phyloP scores from a whole-genome alignment of 1,139 yeast species.

The Pichia inconspicua region DNA sequence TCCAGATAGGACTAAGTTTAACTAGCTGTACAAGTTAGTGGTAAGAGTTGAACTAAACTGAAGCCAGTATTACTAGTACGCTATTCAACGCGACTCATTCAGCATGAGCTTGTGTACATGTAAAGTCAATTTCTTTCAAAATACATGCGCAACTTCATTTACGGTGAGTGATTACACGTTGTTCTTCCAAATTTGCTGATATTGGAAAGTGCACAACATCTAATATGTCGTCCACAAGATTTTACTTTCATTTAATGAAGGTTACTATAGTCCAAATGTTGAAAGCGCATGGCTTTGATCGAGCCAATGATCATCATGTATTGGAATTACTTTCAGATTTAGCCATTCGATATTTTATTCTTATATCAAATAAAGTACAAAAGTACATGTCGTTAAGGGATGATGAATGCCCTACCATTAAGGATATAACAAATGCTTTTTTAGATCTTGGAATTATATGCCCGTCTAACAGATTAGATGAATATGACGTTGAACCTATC shows the following conservation, averaged over 20 bases:
- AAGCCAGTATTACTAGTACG: no score
- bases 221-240: constrained; percentile 22
- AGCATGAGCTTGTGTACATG: no score
- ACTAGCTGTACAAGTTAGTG: no score
- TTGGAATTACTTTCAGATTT: constrained; percentile 27
- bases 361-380: constrained; percentile 19
- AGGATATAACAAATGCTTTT: constrained; percentile 26
- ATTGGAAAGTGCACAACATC: background rate
- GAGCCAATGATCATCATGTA: constrained; percentile 21
- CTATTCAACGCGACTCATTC: no score
- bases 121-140: no score
- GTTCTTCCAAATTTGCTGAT: no score
- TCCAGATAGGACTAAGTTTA: no score
- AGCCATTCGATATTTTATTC: constrained; percentile 23
- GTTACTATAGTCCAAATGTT: constrained; percentile 27
- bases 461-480: constrained; percentile 24
- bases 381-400: constrained; percentile 22
- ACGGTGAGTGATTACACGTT: no score
- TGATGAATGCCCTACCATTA: constrained; percentile 20
- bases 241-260: constrained; percentile 26
- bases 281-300: constrained; percentile 28
- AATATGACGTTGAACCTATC: constrained; percentile 22
- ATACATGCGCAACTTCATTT: no score
- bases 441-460: constrained; percentile 24
- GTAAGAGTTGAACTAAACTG: no score